Base-by-base conservation (phyloP, 1,284 basidiomycete genomes). In the Vanrija sp. region DNA sequence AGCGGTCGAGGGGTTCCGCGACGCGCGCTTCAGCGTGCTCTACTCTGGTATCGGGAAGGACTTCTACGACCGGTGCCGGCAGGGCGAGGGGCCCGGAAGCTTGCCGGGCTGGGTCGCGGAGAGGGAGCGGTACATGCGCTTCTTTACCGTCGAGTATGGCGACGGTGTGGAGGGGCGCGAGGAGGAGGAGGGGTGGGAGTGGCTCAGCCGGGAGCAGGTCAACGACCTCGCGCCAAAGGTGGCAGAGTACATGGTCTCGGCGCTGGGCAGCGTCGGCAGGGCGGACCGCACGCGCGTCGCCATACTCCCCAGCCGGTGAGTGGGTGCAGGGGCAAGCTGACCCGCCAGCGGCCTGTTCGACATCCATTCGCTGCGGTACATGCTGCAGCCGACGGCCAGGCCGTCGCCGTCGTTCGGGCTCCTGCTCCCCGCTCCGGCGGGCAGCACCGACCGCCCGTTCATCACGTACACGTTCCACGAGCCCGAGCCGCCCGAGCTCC, bases 21-120 rank as follows among this genome's bases (percentile, higher is more conserved):
- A 59, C 45, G 57, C 62, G 2, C 54, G 58, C 10, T 64, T 59
- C 22, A 65, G 63, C 2, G 60, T 69, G 18, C 62, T 73, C 15
- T 69, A 59, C 60, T 64, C 61, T 14, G 71, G 66, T 22, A 56
- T 71, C 37, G 71, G 71, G 1, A 54, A 50, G 2, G 55, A 53
- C 2, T 68, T 66, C 50, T 73, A 73, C 53, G 56, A 52, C 2
- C 54, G 51, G 16, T 66, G 65, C 39, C 63, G 54, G 3, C 41
- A 46, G 47, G 56, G 56, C 24, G 46, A 46, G 12, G 31, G 31
- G 2, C 10, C 31, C 4, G 31, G 12, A 14, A 5, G 25, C 3
- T 10, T 20, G 35, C 43, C 46, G 0, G 56, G 56, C 8, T 58
- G 56, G 56, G 47, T 54, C 15, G 15, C 19, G 6, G 23, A 41